Evolutionary conservation across 495 filamentous ascomycete genomes (phyloP), one percentile per base, ranked within the genome.

Genomic region (Clohesyomyces aquaticus): DNA sequence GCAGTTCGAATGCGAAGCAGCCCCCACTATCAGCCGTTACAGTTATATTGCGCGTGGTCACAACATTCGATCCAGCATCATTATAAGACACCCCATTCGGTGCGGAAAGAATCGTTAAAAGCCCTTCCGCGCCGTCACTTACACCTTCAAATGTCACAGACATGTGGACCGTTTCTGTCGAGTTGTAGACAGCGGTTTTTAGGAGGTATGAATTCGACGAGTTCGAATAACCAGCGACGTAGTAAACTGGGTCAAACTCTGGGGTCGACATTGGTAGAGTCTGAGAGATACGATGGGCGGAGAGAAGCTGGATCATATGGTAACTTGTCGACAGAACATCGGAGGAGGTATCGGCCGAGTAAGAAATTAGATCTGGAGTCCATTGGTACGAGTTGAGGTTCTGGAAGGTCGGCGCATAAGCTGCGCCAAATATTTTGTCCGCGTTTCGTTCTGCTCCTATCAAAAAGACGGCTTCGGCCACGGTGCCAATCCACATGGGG

Each of bases 151-250:
- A 89, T 3, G 71, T 71, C 16, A 88, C 61, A 3, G 74, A 75
- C 16, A 89, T 76, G 0, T 81, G 69, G 0, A 81, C 75, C 21
- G 74, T 64, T 3, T 63, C 75, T 3, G 86, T 84, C 55, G 79
- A 77, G 74, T 90, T 89, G 74, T 89, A 90, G 0, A 87, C 81
- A 28, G 85, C 86, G 11, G 78, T 79, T 68, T 90, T 90, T 73
- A 87, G 82, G 53, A 82, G 75, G 60, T 80, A 73, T 18, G 74
- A 73, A 16, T 74, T 72, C 3, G 72, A 71, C 3, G 67, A 67
- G 1, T 74, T 68, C 21, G 69, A 75, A 18, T 70, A 74, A 10
- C 80, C 76, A 4, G 84, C 84, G 2, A 84, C 85, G 71, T 81
- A 88, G 73, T 83, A 90, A 0, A 83, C 67, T 0, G 86, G 86